Evolutionary conservation across 805 yeast genomes (phyloP).

Genomic region (Yarrowia divulgata): DNA sequence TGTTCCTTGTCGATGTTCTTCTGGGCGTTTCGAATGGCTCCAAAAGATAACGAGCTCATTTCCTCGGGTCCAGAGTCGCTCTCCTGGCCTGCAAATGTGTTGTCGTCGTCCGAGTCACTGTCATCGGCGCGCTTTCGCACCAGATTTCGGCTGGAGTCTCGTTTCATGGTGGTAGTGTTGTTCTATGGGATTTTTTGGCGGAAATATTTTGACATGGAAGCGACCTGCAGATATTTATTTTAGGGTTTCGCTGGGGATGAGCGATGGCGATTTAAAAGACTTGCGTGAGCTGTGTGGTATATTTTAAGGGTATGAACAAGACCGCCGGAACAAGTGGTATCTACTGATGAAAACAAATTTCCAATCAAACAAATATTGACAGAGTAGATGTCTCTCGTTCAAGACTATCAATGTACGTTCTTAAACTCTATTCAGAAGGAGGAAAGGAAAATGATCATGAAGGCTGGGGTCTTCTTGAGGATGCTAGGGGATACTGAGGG

Average conservation of each 20-base stretch:
- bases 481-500: too few species aligned
- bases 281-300: too few species aligned
- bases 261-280: background rate
- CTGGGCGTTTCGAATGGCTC: slow-evolving; percentile 47
- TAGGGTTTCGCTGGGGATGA: background rate
- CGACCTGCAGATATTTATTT: slow-evolving; percentile 10
- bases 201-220: background rate
- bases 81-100: slow-evolving; percentile 1
- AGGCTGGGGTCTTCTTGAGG: too few species aligned
- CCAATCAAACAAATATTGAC: too few species aligned
- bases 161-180: slow-evolving; percentile 10
- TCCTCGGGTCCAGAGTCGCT: slow-evolving; percentile 37
- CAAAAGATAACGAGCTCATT: slow-evolving; percentile 45
- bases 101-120: slow-evolving; percentile 19
- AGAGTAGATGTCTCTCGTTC: too few species aligned
- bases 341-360: too few species aligned
- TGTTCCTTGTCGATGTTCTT: slow-evolving; percentile 42
- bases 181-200: background rate
- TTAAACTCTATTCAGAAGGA: too few species aligned
- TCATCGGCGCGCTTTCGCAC: slow-evolving; percentile 26
- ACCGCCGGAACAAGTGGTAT: too few species aligned
- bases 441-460: too few species aligned
- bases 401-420: too few species aligned
- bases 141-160: slow-evolving; percentile 30
- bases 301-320: too few species aligned